phyloP scores from a whole-genome alignment of 192 early-diverging fungal genomes.

The Endogone sp. region DNA sequence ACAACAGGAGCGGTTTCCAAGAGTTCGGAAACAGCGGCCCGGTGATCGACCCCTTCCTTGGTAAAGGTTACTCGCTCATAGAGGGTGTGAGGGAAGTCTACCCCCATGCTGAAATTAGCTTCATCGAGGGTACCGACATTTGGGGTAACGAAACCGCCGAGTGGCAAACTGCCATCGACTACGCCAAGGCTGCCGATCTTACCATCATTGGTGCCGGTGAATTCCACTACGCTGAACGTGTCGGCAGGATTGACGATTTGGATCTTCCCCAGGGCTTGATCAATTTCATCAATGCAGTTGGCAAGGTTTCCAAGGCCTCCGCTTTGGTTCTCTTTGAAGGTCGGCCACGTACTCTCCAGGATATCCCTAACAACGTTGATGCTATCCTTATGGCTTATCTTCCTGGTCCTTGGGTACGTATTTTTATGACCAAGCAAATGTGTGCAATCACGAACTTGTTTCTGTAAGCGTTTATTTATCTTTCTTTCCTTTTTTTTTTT shows the following conservation, averaged over 20 bases:
- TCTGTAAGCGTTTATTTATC: background rate
- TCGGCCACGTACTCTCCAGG: constrained; percentile 43
- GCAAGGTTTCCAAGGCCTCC: constrained; percentile 9
- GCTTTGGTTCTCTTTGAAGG: constrained; percentile 43
- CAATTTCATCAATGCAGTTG: constrained; percentile 32
- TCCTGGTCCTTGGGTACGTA: constrained; percentile 42
- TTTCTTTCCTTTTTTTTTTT: background rate
- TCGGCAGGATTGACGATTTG: constrained; percentile 41
- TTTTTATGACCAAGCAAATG: no score
- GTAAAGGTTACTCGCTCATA: constrained; percentile 26
- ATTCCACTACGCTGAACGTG: constrained; percentile 45
- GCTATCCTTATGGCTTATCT: constrained; percentile 40
- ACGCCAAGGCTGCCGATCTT: constrained; percentile 37
- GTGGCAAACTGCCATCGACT: background rate
- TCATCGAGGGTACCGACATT: constrained; percentile 39
- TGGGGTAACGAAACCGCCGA: constrained; percentile 26
- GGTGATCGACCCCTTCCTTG: background rate
- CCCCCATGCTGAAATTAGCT: constrained; percentile 16
- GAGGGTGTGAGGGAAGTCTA: constrained; percentile 29
- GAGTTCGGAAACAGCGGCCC: constrained; percentile 12
- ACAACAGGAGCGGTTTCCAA: constrained; percentile 33
- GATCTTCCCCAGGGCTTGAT: constrained; percentile 37
- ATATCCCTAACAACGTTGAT: constrained; percentile 28
- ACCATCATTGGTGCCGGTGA: constrained; percentile 48
- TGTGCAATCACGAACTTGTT: no score